Evolutionary conservation across 441 rosid genomes (phyloP), one percentile per base, ranked within the genome.

Genomic region (Aquilaria agallochum): DNA sequence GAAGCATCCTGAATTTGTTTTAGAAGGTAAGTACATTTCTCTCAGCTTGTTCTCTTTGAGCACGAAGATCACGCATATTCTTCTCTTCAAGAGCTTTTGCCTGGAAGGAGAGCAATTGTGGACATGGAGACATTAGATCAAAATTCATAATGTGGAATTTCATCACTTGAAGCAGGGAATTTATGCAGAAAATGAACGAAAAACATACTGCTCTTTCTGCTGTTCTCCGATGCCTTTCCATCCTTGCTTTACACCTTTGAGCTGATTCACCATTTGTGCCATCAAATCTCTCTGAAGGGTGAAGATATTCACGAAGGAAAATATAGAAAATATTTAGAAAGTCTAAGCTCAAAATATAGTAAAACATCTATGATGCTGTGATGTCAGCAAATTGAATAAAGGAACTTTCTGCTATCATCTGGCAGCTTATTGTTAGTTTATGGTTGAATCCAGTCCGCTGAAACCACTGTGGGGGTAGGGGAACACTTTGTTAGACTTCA

Each of bases 31-130:
- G 82, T 81, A 95, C 99, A 81, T 87, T 86, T 92, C 86, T 87
- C 76, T 91, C 97, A 27, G 94, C 84, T 70, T 91, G 97, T 79
- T 89, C 97, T 73, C 85, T 83, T 79, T 88, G 92, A 62, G 80
- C 90, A 72, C 84, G 87, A 70, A 80, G 86, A 73, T 95, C 99
- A 4, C 85, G 91, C 83, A 73, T 82, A 62, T 85, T 95, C 89
- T 91, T 95, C 88, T 95, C 97, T 53, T 90, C 95, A 65, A 95
- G 97, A 68, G 95, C 96, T 72, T 91, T 91, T 54, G 86, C 95
- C 99, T 94, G 92, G 69, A 85, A 80, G 56, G 48, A 59, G 9
- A 40, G 9, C 44, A 40, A 9, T n/a, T 36, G 27, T 36, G 40
- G 57, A 31, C 12, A 34, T 34, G 2, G 40, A 9, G 9, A 50